Evolutionary conservation across 2,329 filamentous ascomycete genomes (phyloP).

Genomic region (Ophiocordyceps australis): DNA sequence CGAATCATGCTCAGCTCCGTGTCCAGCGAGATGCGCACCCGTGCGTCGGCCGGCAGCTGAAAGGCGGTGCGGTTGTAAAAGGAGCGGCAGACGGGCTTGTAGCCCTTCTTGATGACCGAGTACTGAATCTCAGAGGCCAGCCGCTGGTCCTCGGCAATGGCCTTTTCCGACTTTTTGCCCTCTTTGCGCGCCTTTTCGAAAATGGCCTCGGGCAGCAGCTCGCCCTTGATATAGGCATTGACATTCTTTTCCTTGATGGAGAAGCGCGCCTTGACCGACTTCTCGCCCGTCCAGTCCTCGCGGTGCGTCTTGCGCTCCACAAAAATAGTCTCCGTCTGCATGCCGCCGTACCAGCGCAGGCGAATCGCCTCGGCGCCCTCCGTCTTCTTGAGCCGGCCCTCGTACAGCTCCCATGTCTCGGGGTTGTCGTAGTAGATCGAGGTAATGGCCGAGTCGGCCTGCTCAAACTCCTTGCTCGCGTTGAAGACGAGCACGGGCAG

Average conservation of each 20-base stretch:
- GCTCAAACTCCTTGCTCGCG: conserved; percentile 86
- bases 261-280: conserved; percentile 96
- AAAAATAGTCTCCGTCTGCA: conserved; percentile 90
- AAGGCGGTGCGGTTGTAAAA: conserved; percentile 99
- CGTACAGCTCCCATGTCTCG: conserved; percentile 83
- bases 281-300: conserved; percentile 97
- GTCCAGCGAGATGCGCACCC: conserved; percentile 90
- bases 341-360: conserved; percentile 91
- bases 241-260: conserved; percentile 93
- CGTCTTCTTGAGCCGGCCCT: conserved; percentile 89
- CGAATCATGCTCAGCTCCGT: conserved; percentile 90
- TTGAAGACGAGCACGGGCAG: conserved; percentile 96
- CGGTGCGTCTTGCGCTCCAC: conserved; percentile 96
- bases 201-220: conserved; percentile 69
- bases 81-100: conserved; percentile 78
- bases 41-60: conserved; percentile 87
- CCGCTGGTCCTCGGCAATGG: conserved; percentile 80
- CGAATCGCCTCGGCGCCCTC: conserved; percentile 95
- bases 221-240: conserved; percentile 73
- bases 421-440: conserved; percentile 98
- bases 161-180: conserved; percentile 81
- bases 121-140: conserved; percentile 88
- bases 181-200: conserved; percentile 95
- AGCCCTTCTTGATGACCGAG: conserved; percentile 69
- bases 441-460: conserved; percentile 81